Conservation (phyloP, 805 yeast genomes). For the Cyberlindnera maritima region DNA sequence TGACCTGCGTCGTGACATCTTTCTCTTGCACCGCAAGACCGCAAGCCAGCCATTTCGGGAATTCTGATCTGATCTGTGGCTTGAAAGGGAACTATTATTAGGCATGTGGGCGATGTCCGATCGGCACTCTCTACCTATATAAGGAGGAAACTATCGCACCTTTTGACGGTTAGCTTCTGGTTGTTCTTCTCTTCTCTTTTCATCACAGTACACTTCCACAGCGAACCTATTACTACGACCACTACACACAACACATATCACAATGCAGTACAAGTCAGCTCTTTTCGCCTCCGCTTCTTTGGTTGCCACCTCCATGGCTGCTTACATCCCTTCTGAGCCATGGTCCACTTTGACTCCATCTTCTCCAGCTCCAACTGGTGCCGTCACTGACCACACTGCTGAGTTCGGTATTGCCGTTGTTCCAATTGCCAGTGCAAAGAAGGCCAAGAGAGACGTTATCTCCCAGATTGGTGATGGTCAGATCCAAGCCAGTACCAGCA, state of each 20-base stretch:
- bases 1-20: neutral
- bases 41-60: slow-evolving; percentile 9
- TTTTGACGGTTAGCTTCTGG: neutral
- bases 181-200: neutral
- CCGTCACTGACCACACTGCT: slow-evolving; percentile 34
- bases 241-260: neutral
- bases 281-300: slow-evolving; percentile 39
- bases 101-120: neutral
- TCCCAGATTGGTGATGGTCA: slow-evolving; percentile 54
- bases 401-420: slow-evolving; percentile 43
- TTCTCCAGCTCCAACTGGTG: slow-evolving; percentile 35
- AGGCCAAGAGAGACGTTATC: slow-evolving; percentile 40
- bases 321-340: slow-evolving; percentile 57
- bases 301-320: slow-evolving; percentile 51
- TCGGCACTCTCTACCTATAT: neutral
- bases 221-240: neutral
- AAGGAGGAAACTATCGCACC: neutral
- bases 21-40: neutral
- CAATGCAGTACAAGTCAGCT: slow-evolving; percentile 41
- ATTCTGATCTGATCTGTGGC: slow-evolving; percentile 14
- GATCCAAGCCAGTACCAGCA: slow-evolving; percentile 28
- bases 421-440: slow-evolving; percentile 33
- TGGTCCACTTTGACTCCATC: slow-evolving; percentile 44
- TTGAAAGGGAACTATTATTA: neutral
- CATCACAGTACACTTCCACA: neutral